Conservation (phyloP, 1,284 basidiomycete genomes). For the Hemileia vastatrix region DNA sequence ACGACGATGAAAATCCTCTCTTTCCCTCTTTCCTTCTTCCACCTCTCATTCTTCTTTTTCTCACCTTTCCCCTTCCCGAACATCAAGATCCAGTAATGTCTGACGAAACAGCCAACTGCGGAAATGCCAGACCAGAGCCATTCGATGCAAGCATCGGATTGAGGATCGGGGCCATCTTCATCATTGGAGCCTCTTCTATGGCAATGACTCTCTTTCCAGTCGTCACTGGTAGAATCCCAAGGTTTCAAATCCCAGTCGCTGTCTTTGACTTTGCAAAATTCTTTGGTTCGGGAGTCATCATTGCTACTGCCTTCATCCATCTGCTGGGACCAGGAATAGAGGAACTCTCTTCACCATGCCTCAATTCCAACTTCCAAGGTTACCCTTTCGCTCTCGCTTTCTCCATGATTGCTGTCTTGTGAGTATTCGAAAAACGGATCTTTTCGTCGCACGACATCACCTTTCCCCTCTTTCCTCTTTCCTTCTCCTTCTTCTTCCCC, state of each 20-base stretch:
- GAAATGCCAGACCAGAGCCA: background rate
- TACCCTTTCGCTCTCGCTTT: slow-evolving; percentile 50
- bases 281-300: slow-evolving; percentile 44
- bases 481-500: slow-evolving; percentile 57
- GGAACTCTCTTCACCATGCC: slow-evolving; percentile 61
- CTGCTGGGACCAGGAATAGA: slow-evolving; percentile 64
- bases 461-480: slow-evolving; percentile 57
- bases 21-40: too few species aligned
- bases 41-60: too few species aligned
- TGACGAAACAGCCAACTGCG: slow-evolving; percentile 6
- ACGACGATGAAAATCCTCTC: too few species aligned
- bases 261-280: slow-evolving; percentile 18
- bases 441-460: slow-evolving; percentile 70
- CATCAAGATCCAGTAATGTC: background rate
- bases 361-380: slow-evolving; percentile 57
- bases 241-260: background rate
- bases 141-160: slow-evolving; percentile 14
- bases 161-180: slow-evolving; percentile 14
- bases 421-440: slow-evolving; percentile 47
- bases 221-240: slow-evolving; percentile 3
- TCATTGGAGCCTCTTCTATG: slow-evolving; percentile 14
- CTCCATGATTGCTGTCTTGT: slow-evolving; percentile 12
- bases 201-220: slow-evolving; percentile 16
- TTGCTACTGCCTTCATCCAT: slow-evolving; percentile 61
- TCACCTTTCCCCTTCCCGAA: too few species aligned